Evolutionary conservation across 768 basidiomycete species (phyloP).

Genomic region (Termitomyces sp.): DNA sequence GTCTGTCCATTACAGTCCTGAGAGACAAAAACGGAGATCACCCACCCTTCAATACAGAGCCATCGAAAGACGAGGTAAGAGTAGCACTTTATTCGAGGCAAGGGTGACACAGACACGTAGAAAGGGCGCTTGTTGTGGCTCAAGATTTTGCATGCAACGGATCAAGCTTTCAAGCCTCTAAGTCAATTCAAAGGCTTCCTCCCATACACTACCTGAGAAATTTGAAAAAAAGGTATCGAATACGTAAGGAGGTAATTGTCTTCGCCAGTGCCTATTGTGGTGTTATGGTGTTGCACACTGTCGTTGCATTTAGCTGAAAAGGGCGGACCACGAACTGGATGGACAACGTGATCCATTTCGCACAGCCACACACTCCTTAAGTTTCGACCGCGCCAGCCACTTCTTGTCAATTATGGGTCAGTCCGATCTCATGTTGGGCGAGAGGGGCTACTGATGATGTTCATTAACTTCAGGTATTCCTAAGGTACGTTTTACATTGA

Average conservation of each 20-base stretch:
- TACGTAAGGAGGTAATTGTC: background rate
- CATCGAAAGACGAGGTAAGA: background rate
- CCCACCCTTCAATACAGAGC: background rate
- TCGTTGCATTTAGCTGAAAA: too few species aligned
- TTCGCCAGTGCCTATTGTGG: too few species aligned
- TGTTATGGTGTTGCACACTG: too few species aligned
- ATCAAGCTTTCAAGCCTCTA: background rate
- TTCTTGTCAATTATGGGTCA: conserved; percentile 14
- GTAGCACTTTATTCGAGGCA: background rate
- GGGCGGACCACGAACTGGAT: too few species aligned
- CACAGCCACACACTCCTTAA: conserved; percentile 8
- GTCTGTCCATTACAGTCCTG: background rate
- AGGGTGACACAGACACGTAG: background rate
- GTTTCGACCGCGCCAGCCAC: conserved; percentile 2
- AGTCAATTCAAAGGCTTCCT: background rate
- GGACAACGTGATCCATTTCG: conserved; percentile 8
- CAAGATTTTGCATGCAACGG: too few species aligned
- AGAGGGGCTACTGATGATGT: background rate
- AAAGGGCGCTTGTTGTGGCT: too few species aligned
- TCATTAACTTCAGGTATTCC: conserved; percentile 42
- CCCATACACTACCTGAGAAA: background rate
- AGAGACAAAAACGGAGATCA: background rate
- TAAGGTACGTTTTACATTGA: conserved; percentile 39
- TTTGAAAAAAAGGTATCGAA: background rate
- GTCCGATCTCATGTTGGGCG: background rate